Conservation (phyloP, 169 alveolate genomes). For the Eimeria maxima region DNA sequence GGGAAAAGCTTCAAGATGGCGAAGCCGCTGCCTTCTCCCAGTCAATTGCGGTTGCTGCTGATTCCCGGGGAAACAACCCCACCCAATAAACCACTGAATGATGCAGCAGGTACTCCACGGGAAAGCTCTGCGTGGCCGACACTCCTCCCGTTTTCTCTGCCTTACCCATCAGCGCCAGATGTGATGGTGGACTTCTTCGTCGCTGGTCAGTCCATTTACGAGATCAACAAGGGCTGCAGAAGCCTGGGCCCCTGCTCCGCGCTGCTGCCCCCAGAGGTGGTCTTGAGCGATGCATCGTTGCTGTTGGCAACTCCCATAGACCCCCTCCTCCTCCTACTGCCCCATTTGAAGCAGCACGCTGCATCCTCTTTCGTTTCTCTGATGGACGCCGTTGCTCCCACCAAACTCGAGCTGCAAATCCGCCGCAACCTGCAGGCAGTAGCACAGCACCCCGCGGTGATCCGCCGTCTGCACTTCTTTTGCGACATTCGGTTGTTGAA, state of each 20-base stretch:
- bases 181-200: constrained; percentile 53
- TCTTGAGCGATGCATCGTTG: constrained; percentile 56
- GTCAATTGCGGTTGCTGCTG: constrained; percentile 25
- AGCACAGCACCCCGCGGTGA: constrained; percentile 43
- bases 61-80: constrained; percentile 36
- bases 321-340: constrained; percentile 66
- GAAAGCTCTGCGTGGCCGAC: not conserved
- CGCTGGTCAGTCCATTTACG: constrained; percentile 1
- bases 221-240: constrained; percentile 54
- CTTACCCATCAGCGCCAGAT: constrained; percentile 21
- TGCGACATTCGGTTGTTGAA: constrained; percentile 29
- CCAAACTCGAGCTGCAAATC: not conserved
- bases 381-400: constrained; percentile 45
- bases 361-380: constrained; percentile 31
- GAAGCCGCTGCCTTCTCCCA: not conserved
- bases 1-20: not conserved
- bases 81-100: constrained; percentile 11
- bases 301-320: constrained; percentile 61
- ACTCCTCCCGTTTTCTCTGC: constrained; percentile 5
- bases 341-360: constrained; percentile 39
- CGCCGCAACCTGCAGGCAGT: constrained; percentile 67
- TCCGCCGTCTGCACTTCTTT: constrained; percentile 43
- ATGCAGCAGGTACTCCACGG: not conserved
- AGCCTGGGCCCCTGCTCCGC: constrained; percentile 74
- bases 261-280: constrained; percentile 54